phyloP scores from a whole-genome alignment of 2,329 filamentous ascomycete genomes.

The Fusarium piperis region DNA sequence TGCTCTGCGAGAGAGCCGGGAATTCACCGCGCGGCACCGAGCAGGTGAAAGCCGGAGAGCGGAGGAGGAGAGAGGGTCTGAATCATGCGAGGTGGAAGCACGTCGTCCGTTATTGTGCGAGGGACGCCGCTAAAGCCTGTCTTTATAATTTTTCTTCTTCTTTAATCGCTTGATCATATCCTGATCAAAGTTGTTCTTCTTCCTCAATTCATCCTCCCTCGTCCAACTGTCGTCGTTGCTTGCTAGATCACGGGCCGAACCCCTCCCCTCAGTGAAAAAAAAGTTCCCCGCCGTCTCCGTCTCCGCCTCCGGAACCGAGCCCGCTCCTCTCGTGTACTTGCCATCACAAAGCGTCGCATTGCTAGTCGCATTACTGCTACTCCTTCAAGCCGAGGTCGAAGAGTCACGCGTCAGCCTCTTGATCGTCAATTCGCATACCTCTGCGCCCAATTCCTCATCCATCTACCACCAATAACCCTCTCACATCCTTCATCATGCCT shows the following conservation, averaged over 20 bases:
- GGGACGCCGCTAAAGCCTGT: neutral
- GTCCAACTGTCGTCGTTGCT: neutral
- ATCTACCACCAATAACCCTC: neutral
- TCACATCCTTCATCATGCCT: constrained; percentile 54
- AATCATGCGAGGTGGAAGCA: constrained; percentile 33
- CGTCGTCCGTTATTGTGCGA: neutral
- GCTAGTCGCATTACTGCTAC: neutral
- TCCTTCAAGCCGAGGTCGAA: constrained; percentile 33
- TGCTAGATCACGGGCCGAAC: constrained; percentile 15
- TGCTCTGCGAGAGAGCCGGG: constrained; percentile 17
- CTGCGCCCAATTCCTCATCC: constrained; percentile 2
- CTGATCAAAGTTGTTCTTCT: neutral
- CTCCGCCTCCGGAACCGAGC: constrained; percentile 37
- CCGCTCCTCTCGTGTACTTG: constrained; percentile 23
- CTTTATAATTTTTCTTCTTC: neutral
- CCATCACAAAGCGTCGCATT: constrained; percentile 31
- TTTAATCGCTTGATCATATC: neutral
- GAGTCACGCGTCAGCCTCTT: constrained; percentile 3
- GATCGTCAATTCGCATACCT: neutral
- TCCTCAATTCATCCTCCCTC: neutral
- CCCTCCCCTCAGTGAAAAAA: constrained; percentile 13
- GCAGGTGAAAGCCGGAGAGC: constrained; percentile 22
- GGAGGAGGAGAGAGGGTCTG: constrained; percentile 28
- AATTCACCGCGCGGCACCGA: constrained; percentile 43
- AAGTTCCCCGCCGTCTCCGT: constrained; percentile 28